These are phyloP conservation scores for Monilinia fructicola DNA, from an alignment of 2,329 filamentous ascomycete genomes.

Conservation along the genomic window DNA sequence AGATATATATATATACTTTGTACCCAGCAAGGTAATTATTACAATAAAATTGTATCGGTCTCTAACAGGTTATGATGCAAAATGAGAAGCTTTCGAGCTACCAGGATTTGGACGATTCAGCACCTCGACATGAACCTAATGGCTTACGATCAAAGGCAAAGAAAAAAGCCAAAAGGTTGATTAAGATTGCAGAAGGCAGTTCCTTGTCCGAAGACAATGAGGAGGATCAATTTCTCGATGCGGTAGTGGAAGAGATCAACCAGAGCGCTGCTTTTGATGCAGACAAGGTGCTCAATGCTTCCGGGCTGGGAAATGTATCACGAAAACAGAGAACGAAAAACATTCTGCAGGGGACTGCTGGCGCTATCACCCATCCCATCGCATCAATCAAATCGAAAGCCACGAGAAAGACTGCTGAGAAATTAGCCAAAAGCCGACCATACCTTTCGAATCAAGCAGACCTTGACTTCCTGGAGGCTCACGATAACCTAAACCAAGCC, in stretches of 20 bases:
- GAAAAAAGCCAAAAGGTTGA: conserved; percentile 3
- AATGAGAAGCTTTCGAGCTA: conserved; percentile 17
- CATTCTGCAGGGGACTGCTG: conserved; percentile 23
- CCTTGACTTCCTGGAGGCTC: conserved; percentile 42
- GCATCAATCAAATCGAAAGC: conserved; percentile 29
- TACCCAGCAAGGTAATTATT: neutral
- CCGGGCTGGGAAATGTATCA: conserved; percentile 21
- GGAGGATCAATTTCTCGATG: neutral
- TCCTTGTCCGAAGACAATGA: neutral
- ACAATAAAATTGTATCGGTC: neutral
- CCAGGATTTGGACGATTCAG: neutral
- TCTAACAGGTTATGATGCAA: conserved; percentile 5
- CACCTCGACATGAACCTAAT: neutral
- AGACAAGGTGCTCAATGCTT: conserved; percentile 26
- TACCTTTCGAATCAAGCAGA: conserved; percentile 42
- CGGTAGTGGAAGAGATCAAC: conserved; percentile 24
- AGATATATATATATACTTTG: neutral
- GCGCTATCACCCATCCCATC: conserved; percentile 30
- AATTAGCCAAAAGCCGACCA: conserved; percentile 31
- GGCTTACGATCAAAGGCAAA: conserved; percentile 7
- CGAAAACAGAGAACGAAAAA: conserved; percentile 23
- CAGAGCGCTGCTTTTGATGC: conserved; percentile 32
- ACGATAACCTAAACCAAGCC: conserved; percentile 32
- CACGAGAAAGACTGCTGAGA: conserved; percentile 30
- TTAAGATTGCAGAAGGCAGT: neutral